These are phyloP conservation scores for Aspergillus cejpii DNA, from an alignment of 2,329 filamentous ascomycete species.

Conservation along the genomic window DNA sequence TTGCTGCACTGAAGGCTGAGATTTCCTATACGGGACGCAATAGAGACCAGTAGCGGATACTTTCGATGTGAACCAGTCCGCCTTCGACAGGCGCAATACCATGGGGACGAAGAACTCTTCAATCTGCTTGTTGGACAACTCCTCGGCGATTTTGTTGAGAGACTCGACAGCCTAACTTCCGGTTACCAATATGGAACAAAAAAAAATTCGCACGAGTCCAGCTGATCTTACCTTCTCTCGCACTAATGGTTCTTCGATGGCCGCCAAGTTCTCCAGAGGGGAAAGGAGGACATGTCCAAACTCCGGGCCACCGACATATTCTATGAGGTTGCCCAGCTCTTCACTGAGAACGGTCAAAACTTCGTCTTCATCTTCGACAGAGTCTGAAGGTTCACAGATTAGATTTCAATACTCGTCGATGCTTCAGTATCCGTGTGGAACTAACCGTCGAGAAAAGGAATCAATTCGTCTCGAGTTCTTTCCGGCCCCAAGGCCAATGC, in stretches of 20 bases:
- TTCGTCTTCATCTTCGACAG: slow-evolving; percentile 97
- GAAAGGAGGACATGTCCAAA: slow-evolving; percentile 94
- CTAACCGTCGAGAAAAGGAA: slow-evolving; percentile 97
- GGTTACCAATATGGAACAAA: slow-evolving; percentile 6
- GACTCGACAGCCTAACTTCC: slow-evolving; percentile 80
- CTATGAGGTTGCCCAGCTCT: slow-evolving; percentile 91
- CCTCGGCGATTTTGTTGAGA: slow-evolving; percentile 95
- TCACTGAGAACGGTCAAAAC: slow-evolving; percentile 95
- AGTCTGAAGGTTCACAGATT: slow-evolving; percentile 58
- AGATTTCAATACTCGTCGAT: slow-evolving; percentile 14
- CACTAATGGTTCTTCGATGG: slow-evolving; percentile 96
- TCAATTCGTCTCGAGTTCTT: slow-evolving; percentile 94
- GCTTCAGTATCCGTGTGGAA: slow-evolving; percentile 21
- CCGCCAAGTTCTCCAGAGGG: slow-evolving; percentile 93
- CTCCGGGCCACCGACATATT: slow-evolving; percentile 92
- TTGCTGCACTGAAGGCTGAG: slow-evolving; percentile 80
- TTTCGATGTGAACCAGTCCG: slow-evolving; percentile 99
- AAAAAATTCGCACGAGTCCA: background rate
- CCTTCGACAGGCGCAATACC: slow-evolving; percentile 91
- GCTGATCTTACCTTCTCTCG: slow-evolving; percentile 73
- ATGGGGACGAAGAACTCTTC: slow-evolving; percentile 97
- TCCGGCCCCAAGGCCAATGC: slow-evolving; percentile 92
- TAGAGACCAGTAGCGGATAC: slow-evolving; percentile 96
- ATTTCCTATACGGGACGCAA: slow-evolving; percentile 87
- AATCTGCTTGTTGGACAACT: slow-evolving; percentile 84